A percentile compares a stretch with the other conserved stretches of the same genome.
Conservation (phyloP, 129 eudicot genomes). For the Arctium lappa region DNA sequence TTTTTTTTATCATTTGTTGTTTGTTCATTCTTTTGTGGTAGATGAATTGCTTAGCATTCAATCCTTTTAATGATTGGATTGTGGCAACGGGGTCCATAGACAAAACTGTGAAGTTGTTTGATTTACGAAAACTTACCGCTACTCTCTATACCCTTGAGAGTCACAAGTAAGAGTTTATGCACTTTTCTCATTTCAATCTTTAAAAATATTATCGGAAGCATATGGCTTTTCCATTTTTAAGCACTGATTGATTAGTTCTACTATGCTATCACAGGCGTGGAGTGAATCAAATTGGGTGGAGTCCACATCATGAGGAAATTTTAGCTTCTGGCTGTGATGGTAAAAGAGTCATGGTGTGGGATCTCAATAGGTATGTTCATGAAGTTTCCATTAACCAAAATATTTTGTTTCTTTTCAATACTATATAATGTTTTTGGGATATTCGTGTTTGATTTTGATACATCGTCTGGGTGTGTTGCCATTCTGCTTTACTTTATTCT, state of each 20-base stretch:
- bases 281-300: conserved; percentile 88
- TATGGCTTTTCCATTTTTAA: conserved; percentile 1
- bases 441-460: too few relatives aligned
- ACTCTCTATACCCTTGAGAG: conserved; percentile 62
- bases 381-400: not conserved
- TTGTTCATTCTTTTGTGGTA: conserved; percentile 8
- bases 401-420: not conserved
- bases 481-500: too few relatives aligned
- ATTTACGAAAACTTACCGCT: conserved; percentile 52
- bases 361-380: conserved; percentile 58
- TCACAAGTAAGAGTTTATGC: conserved; percentile 57
- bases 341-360: conserved; percentile 83
- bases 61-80: conserved; percentile 76
- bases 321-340: conserved; percentile 83
- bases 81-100: conserved; percentile 83
- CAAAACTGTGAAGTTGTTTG: conserved; percentile 71
- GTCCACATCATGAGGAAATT: conserved; percentile 71
- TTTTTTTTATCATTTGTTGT: not conserved
- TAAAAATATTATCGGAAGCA: not conserved
- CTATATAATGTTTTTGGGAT: not conserved
- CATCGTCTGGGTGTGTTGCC: too few relatives aligned
- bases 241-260: not conserved
- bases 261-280: conserved; percentile 49
- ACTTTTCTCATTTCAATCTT: not conserved
- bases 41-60: conserved; percentile 80